Evolutionary conservation across 371 early-diverging fungal species (phyloP), one percentile per base, ranked within the genome.

Genomic region (Lichtheimia hyalospora): DNA sequence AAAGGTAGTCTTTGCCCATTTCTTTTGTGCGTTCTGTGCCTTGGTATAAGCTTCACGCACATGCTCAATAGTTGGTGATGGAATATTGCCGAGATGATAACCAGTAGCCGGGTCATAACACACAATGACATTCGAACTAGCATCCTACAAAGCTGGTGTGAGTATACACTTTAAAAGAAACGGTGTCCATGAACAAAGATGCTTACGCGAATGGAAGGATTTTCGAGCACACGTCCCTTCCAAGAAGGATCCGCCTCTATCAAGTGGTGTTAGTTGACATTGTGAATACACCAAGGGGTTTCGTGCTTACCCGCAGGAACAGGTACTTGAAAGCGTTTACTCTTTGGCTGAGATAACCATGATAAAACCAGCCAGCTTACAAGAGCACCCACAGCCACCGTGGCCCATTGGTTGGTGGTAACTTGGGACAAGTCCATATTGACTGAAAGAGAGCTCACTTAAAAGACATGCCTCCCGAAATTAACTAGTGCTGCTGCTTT

Each of bases 51-150:
- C 82, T 18, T 65, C 80, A 24, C 75, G 57, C 16, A 94, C 84
- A 54, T 92, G 76, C 10, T 71, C 68, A 1, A 74, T 66, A 8
- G 88, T 77, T 40, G 85, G 84, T 4, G 85, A 83, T 42, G 73
- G 74, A 18, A 89, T 83, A n/a, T 75, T 81, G 34, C 82, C 88
- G 34, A 94, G 81, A 40, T 79, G 83, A 46, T 84, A 84, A 16
- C 92, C 94, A 42, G 94, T 94, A 42, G 94, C 81, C n/a, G 95
- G 95, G 60, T 94, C 95, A 67, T 85, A 91, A 70, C 94, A 94
- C 24, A 84, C 72, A 68, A 94, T 93, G n/a, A 66, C 75, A 13
- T 70, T 72, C 5, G 86, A 85, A 24, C 79, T 70, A 34, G 77
- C 66, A 54, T 86, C 79, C 88, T 88, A 63, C 12, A 54, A 0